phyloP scores from a whole-genome alignment of 106 monocot species.

The Hemerocallis citrina region DNA sequence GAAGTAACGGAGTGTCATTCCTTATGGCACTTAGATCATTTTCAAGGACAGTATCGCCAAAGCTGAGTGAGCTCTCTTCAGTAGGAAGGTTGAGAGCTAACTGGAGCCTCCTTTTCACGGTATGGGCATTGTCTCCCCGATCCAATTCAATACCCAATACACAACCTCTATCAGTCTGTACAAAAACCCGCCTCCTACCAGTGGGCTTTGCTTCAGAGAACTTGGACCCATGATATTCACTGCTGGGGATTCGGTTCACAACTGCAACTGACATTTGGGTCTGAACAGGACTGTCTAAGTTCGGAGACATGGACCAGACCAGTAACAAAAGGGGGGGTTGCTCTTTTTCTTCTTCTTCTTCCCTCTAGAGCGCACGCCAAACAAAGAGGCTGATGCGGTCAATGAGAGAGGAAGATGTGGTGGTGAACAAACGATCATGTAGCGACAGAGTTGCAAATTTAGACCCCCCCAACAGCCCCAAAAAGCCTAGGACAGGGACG shows the following conservation, averaged over 20 bases:
- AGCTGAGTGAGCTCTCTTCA: constrained; percentile 74
- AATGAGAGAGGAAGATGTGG: constrained; percentile 11
- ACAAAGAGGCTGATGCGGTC: constrained; percentile 15
- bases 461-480: background rate
- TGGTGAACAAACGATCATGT: constrained; percentile 18
- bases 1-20: constrained; percentile 71
- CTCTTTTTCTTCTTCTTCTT: constrained; percentile 32
- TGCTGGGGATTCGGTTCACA: constrained; percentile 15
- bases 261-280: constrained; percentile 51
- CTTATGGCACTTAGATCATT: constrained; percentile 62
- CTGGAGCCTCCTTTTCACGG: constrained; percentile 47
- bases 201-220: constrained; percentile 21
- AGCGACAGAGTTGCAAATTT: background rate
- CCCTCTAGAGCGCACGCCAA: constrained; percentile 29
- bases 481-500: background rate
- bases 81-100: constrained; percentile 66
- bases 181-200: constrained; percentile 51
- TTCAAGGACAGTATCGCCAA: constrained; percentile 66
- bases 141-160: constrained; percentile 51
- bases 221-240: constrained; percentile 7
- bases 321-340: background rate
- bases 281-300: constrained; percentile 61
- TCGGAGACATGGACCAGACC: constrained; percentile 29
- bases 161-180: constrained; percentile 58
- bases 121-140: constrained; percentile 46